phyloP scores from a whole-genome alignment of 2,329 filamentous ascomycete species.

The Aschersonia sp. region DNA sequence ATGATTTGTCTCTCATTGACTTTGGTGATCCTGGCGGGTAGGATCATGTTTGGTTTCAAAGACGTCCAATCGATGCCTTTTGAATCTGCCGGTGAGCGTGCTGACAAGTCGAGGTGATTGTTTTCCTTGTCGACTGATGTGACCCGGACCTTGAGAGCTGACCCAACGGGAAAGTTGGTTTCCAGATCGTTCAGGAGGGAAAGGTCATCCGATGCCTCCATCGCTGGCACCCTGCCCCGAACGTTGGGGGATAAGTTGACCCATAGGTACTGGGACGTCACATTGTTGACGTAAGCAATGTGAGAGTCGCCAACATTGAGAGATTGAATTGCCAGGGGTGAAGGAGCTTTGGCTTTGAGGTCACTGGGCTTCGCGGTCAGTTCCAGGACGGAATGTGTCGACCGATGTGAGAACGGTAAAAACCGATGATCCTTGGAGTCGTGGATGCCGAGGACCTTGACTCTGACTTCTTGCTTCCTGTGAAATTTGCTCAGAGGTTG shows the following conservation, averaged over 20 bases:
- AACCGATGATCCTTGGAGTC: constrained; percentile 85
- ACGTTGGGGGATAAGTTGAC: constrained; percentile 81
- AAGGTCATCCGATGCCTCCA: constrained; percentile 80
- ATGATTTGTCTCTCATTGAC: constrained; percentile 70
- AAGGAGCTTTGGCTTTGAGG: constrained; percentile 27
- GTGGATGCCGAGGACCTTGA: constrained; percentile 74
- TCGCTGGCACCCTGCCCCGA: constrained; percentile 65
- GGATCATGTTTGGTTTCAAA: constrained; percentile 63
- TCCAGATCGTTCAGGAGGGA: constrained; percentile 63
- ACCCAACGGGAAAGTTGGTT: constrained; percentile 79
- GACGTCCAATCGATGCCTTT: constrained; percentile 50
- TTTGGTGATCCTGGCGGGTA: constrained; percentile 76
- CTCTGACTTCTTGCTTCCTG: constrained; percentile 54
- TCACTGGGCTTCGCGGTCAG: constrained; percentile 68
- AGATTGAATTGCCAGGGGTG: constrained; percentile 54
- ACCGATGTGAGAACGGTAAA: constrained; percentile 77
- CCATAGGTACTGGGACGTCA: constrained; percentile 69
- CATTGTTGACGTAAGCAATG: constrained; percentile 84
- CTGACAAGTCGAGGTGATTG: constrained; percentile 72
- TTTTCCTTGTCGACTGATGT: constrained; percentile 58
- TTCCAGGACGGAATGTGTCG: constrained; percentile 72
- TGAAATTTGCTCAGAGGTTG: constrained; percentile 62
- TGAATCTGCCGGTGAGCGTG: constrained; percentile 40
- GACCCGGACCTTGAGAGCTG: constrained; percentile 69
- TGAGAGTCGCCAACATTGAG: constrained; percentile 58